Conservation (phyloP, 2,329 filamentous ascomycete genomes). For the Acrocalymma vagum region DNA sequence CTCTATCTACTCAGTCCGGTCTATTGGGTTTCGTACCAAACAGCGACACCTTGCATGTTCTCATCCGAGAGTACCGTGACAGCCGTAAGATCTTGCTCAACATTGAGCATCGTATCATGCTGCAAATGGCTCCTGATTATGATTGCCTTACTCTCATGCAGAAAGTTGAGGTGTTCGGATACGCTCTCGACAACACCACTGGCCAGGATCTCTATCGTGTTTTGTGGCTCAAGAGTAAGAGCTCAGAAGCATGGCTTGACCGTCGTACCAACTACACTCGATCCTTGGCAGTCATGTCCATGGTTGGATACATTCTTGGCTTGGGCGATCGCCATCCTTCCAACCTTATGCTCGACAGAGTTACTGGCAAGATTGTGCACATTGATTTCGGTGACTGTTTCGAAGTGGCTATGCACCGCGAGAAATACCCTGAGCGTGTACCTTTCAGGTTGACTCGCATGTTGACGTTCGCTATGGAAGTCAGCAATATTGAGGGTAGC, state of each 20-base stretch:
- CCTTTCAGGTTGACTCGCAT: slow-evolving; percentile 98
- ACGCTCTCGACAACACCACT: slow-evolving; percentile 98
- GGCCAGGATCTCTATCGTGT: slow-evolving; percentile 98
- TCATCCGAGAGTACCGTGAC: slow-evolving; percentile 97
- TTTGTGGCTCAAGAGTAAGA: slow-evolving; percentile 98
- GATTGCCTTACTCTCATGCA: slow-evolving; percentile 99
- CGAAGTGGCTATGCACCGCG: slow-evolving; percentile 98
- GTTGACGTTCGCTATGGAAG: slow-evolving; percentile 99
- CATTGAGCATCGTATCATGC: slow-evolving; percentile 99
- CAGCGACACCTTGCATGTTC: slow-evolving; percentile 93
- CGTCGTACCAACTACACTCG: slow-evolving; percentile 98
- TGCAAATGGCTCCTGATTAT: slow-evolving; percentile 99
- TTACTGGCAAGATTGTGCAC: slow-evolving; percentile 96
- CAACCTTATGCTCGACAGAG: slow-evolving; percentile 95
- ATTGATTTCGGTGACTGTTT: slow-evolving; percentile 99
- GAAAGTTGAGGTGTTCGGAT: slow-evolving; percentile 99
- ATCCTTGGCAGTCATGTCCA: slow-evolving; percentile 98
- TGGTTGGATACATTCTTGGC: slow-evolving; percentile 99
- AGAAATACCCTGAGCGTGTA: slow-evolving; percentile 97
- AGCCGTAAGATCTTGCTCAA: slow-evolving; percentile 97
- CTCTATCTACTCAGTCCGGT: slow-evolving; percentile 94
- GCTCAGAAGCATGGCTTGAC: slow-evolving; percentile 96
- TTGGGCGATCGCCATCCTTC: slow-evolving; percentile 96
- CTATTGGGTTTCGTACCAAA: slow-evolving; percentile 96
- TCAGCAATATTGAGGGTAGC: slow-evolving; percentile 98